Base-by-base conservation (phyloP, 176 grass and related monocot genomes). In the Avena eriantha region DNA sequence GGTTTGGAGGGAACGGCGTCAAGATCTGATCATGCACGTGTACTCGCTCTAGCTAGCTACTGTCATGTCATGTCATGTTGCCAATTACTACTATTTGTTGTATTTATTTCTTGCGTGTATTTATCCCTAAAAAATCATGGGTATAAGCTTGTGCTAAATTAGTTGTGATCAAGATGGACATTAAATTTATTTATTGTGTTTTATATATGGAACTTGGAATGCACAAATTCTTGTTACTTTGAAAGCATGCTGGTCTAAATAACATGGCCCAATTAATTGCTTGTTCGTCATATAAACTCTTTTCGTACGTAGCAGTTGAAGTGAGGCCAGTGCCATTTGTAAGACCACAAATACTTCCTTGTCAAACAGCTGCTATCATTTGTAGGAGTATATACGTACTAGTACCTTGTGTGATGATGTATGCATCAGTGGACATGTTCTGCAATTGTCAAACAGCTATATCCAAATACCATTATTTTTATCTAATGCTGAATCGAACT, bases 21-120 rank as follows among this genome's bases (percentile, higher is more conserved):
- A 91, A 61, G 69, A 87, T 81, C 13, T 91, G 82, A 91, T 85
- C 26, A 66, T 66, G 22, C 13, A 56, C 11, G 23, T 65, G 61
- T 31, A 65, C 5, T n/a, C n/a, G n/a, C n/a, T 14, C 61, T 65
- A 63, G 60, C 4, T 61, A 61, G 59, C 53, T 55, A 55, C 0
- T n/a, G 55, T 58, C 21, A 50, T 12, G 29, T 29, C 34, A 60
- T 22, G 8, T 23, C 6, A 56, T 56, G 17, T 56, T 56, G 54
- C 19, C 31, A 79, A 47, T 69, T 88, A 7, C 36, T 39, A 39
- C 36, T 65, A 8, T 58, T 4, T 61, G n/a, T 61, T 61, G 22
- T 24, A 65, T 65, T 65, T 0, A 74, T 74, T 74, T 48, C 48
- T 17, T 49, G 13, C 31, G n/a, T 82, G 70, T 61, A 64, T 39